Base-by-base conservation (phyloP, 441 rosid species). In the Euphorbia schlechtendalii region DNA sequence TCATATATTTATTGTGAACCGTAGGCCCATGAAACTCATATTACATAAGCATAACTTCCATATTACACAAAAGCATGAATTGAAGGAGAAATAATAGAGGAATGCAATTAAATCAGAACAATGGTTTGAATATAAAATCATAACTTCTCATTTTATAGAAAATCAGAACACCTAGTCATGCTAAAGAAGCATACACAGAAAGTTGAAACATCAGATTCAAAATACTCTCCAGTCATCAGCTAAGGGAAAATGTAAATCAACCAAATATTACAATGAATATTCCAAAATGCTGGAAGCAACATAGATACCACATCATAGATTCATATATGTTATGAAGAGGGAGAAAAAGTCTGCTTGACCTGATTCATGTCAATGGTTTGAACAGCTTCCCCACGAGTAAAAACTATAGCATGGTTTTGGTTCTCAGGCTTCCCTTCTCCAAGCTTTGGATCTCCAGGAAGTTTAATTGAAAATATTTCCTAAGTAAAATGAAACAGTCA, bases 301-400 rank as follows among this genome's bases (percentile, higher is more conserved):
- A n/a, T n/a, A n/a, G n/a, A n/a, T n/a, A n/a, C n/a, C n/a, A n/a
- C 46, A 41, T 41, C 51, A 38, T 30, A n/a, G 13, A 28, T n/a
- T 28, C 14, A 8, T 20, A 67, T 30, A 53, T 6, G 18, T 18
- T n/a, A 53, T n/a, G 61, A 45, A 40, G 3, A 66, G 11, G 24
- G 11, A 25, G 51, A 43, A 10, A 21, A 38, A 1, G 40, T 49
- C 56, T 56, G 57, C 60, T 64, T 70, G 27, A 89, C 96, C 98
- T 93, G 98, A 77, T 93, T 93, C 98, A 93, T 93, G 83, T 93
- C 98, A 68, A 93, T 93, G 57, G 98, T 88, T 74, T 93, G 98
- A 72, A 93, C 83, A 76, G 98, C 98, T 74, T 93, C 90, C 32
- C 98, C 98, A 15, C 98, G 97, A 49, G 98, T 90, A 78, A 93